These are phyloP conservation scores for Colletotrichum paranaense DNA, from an alignment of 2,329 filamentous ascomycete species.

Conservation along the genomic window DNA sequence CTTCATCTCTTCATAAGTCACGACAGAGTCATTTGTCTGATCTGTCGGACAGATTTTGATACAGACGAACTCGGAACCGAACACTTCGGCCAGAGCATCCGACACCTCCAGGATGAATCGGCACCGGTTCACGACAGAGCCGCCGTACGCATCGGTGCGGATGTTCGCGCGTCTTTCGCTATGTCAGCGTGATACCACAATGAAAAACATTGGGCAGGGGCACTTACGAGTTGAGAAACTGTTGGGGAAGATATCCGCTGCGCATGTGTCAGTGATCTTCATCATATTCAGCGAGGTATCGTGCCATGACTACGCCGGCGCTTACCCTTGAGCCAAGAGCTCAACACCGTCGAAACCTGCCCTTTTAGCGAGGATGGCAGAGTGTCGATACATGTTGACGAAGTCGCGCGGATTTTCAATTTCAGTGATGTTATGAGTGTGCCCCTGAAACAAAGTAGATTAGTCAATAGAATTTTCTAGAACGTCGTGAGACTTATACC, in stretches of 20 bases:
- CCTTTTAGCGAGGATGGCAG: conserved; percentile 35
- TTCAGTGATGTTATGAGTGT: conserved; percentile 14
- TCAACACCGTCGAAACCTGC: conserved; percentile 64
- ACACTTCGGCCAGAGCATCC: conserved; percentile 40
- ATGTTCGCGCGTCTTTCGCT: conserved; percentile 52
- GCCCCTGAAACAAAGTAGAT: not conserved
- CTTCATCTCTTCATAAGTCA: conserved; percentile 4
- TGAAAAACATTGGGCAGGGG: not conserved
- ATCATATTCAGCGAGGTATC: too few relatives aligned
- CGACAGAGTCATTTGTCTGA: conserved; percentile 59
- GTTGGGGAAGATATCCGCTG: conserved; percentile 24
- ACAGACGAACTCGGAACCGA: conserved; percentile 46
- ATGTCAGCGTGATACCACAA: not conserved
- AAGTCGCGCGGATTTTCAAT: conserved; percentile 16
- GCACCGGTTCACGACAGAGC: conserved; percentile 61
- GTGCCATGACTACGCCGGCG: not conserved
- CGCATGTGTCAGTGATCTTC: too few relatives aligned
- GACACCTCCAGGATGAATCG: conserved; percentile 60
- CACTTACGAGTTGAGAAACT: conserved; percentile 23
- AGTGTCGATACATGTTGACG: conserved; percentile 36
- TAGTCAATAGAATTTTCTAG: not conserved
- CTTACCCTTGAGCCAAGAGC: conserved; percentile 29
- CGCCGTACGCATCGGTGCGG: conserved; percentile 60
- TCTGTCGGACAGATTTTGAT: conserved; percentile 61
- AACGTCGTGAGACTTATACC: not conserved